Conservation (phyloP, 2,329 filamentous ascomycete genomes). For the Thielaviopsis musarum region DNA sequence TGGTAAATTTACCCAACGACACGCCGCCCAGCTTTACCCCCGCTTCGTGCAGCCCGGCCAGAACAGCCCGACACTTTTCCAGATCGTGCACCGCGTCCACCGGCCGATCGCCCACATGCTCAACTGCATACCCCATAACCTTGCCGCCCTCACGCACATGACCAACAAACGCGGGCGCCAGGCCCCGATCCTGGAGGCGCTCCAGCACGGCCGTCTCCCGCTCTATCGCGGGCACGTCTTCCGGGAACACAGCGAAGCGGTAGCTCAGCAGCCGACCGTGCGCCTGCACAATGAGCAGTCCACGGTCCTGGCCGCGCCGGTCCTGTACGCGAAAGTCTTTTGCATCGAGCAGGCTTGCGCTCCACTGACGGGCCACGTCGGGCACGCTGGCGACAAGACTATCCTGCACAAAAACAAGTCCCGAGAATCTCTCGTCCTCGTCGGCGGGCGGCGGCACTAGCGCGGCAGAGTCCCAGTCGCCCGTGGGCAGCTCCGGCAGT, state of each 20-base stretch:
- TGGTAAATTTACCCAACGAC: background rate
- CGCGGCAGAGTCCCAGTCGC: background rate
- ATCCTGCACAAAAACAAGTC: background rate
- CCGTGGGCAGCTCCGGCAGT: background rate
- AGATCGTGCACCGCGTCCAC: background rate
- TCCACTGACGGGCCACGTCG: background rate
- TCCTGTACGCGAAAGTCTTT: background rate
- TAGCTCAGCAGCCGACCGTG: background rate
- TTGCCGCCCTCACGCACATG: background rate
- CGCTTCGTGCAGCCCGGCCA: background rate
- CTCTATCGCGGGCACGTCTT: background rate
- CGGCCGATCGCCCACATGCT: background rate
- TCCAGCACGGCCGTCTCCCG: background rate
- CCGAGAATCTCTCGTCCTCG: too few species aligned
- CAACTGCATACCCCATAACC: background rate
- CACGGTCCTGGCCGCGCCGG: background rate
- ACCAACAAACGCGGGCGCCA: background rate
- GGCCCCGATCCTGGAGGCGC: background rate
- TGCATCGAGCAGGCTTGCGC: background rate
- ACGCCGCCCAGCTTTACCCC: background rate
- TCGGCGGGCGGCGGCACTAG: background rate
- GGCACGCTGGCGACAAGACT: too few species aligned
- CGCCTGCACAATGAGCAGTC: background rate
- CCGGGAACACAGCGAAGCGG: conserved; percentile 1
- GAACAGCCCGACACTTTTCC: background rate